Conservation (phyloP, 768 basidiomycete species). For the Exidia glandulosa region DNA sequence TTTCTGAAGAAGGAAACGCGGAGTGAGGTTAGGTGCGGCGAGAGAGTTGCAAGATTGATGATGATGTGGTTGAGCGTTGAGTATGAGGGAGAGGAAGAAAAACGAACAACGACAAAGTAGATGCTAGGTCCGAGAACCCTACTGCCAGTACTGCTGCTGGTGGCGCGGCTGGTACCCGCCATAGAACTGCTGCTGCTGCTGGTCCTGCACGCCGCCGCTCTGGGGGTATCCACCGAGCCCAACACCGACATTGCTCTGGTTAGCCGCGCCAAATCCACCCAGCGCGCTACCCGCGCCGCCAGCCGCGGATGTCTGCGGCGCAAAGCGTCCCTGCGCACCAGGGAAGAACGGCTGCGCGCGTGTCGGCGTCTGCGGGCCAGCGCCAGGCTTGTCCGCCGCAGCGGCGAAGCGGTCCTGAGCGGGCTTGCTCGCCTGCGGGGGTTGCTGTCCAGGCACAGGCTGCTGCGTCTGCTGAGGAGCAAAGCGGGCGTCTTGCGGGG, state of each 20-base stretch:
- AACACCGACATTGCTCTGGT: constrained; percentile 29
- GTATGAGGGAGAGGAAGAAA: neutral
- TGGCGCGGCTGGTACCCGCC: constrained; percentile 45
- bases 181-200: constrained; percentile 21
- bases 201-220: constrained; percentile 34
- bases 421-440: constrained; percentile 36
- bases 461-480: constrained; percentile 16
- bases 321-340: neutral
- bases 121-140: too few species aligned
- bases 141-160: constrained; percentile 53
- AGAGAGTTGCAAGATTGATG: too few species aligned
- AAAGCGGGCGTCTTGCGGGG: constrained; percentile 48
- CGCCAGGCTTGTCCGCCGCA: constrained; percentile 36
- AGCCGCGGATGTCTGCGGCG: neutral
- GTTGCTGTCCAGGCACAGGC: constrained; percentile 21
- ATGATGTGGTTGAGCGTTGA: neutral
- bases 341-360: neutral
- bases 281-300: constrained; percentile 14
- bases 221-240: constrained; percentile 27
- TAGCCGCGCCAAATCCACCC: neutral
- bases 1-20: too few species aligned
- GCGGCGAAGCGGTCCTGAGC: constrained; percentile 32
- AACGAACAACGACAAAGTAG: too few species aligned
- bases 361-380: constrained; percentile 32
- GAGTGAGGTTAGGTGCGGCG: too few species aligned